phyloP scores from a whole-genome alignment of 106 monocot species.

The Phalaenopsis equestris region DNA sequence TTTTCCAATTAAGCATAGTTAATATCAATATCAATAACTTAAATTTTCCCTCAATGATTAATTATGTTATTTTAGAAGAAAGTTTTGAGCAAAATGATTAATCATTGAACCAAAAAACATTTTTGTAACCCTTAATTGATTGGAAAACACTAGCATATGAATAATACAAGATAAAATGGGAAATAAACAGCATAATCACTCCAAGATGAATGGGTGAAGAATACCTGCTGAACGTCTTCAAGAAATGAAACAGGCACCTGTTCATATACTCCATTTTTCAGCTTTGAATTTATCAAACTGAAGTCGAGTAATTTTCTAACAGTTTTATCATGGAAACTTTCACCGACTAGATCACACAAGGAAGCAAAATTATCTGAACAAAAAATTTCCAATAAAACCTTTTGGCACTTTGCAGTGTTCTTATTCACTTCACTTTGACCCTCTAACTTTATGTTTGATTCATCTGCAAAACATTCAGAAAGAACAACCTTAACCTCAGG shows the following conservation, averaged over 20 bases:
- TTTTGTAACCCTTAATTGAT: too few species aligned
- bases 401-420: conserved; percentile 47
- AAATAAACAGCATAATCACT: neutral
- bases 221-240: conserved; percentile 71
- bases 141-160: neutral
- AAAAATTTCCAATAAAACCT: conserved; percentile 46
- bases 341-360: conserved; percentile 60
- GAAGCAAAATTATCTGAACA: conserved; percentile 58
- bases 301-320: conserved; percentile 36
- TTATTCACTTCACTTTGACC: conserved; percentile 13
- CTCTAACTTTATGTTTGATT: conserved; percentile 8
- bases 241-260: conserved; percentile 31
- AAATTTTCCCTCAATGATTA: too few species aligned
- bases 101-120: too few species aligned
- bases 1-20: too few species aligned
- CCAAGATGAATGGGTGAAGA: neutral
- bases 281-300: conserved; percentile 37
- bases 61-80: too few species aligned
- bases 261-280: conserved; percentile 62
- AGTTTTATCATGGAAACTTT: conserved; percentile 37
- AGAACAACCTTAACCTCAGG: neutral
- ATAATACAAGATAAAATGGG: neutral
- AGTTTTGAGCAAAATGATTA: too few species aligned
- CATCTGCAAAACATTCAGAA: neutral
- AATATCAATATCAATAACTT: too few species aligned